A percentile compares a stretch with the other conserved stretches of the same genome.
phyloP scores from a whole-genome alignment of 1,284 basidiomycete species.

The Tilletiaria anomala region DNA sequence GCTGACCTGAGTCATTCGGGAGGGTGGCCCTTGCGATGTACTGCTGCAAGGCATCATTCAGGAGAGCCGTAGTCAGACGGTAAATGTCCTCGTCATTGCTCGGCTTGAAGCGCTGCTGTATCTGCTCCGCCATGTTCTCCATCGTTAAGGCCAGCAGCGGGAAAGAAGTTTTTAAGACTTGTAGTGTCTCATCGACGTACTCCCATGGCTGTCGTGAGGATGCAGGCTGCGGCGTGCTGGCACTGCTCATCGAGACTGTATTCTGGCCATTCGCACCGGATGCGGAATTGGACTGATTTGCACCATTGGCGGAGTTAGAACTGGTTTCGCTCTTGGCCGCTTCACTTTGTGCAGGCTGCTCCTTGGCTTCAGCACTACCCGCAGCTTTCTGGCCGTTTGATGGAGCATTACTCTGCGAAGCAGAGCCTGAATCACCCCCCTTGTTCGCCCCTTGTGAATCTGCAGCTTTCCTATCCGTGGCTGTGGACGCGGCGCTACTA shows the following conservation, averaged over 20 bases:
- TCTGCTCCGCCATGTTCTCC: constrained; percentile 96
- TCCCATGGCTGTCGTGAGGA: constrained; percentile 71
- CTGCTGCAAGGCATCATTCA: constrained; percentile 50
- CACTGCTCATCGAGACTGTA: too few relatives aligned
- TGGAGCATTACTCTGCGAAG: too few relatives aligned
- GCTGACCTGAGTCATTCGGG: constrained; percentile 55
- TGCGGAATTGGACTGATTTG: constrained; percentile 36
- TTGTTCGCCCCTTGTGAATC: too few relatives aligned
- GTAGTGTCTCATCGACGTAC: constrained; percentile 82
- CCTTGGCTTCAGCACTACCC: constrained; percentile 1
- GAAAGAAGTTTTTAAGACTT: constrained; percentile 89
- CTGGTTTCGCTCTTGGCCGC: constrained; percentile 8
- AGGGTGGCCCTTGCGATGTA: constrained; percentile 33
- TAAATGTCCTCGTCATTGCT: constrained; percentile 88
- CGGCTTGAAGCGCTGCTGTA: constrained; percentile 78
- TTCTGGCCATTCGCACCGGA: constrained; percentile 16
- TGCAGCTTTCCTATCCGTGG: too few relatives aligned
- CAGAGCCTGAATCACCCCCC: too few relatives aligned
- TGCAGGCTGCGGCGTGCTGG: constrained; percentile 14
- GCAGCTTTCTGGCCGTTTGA: too few relatives aligned
- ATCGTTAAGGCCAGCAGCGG: constrained; percentile 85
- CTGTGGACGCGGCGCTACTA: too few relatives aligned
- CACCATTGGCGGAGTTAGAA: constrained; percentile 22
- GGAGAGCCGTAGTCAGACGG: constrained; percentile 69
- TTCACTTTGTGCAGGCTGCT: too few relatives aligned